A percentile compares a stretch with the other conserved stretches of the same genome.
These are phyloP conservation scores for Echinochloa phyllopogon DNA, from an alignment of 176 grass and related monocot species.

Conservation along the genomic window DNA sequence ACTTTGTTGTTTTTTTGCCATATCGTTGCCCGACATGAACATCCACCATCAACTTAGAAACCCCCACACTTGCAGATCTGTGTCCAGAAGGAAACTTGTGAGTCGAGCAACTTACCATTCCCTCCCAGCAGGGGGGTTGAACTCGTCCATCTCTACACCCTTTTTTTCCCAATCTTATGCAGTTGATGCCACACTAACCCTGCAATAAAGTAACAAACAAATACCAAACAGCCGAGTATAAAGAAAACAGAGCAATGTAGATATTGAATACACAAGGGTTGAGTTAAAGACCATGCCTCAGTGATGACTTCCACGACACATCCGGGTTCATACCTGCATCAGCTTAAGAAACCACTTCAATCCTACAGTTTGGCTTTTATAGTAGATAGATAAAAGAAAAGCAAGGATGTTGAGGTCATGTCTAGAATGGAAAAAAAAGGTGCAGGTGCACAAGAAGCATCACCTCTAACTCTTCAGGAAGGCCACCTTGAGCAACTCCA, in stretches of 20 bases:
- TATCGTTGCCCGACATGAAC: constrained; percentile 22
- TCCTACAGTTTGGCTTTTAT: constrained; percentile 57
- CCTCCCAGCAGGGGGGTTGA: neutral
- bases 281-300: constrained; percentile 70
- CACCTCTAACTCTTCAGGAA: constrained; percentile 76
- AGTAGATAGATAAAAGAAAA: constrained; percentile 34
- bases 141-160: constrained; percentile 32
- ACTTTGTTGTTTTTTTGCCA: constrained; percentile 28
- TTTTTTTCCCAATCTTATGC: constrained; percentile 53
- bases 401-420: constrained; percentile 40
- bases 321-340: constrained; percentile 70
- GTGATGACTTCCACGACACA: constrained; percentile 37
- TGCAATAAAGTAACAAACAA: constrained; percentile 59
- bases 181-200: constrained; percentile 70
- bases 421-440: constrained; percentile 4
- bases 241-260: constrained; percentile 68
- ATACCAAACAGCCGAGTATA: constrained; percentile 66
- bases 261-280: constrained; percentile 38
- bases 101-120: constrained; percentile 61
- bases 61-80: constrained; percentile 45
- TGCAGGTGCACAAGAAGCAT: constrained; percentile 48
- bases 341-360: constrained; percentile 68
- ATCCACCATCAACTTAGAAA: neutral
- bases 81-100: constrained; percentile 61
- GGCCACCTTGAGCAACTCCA: constrained; percentile 45